A percentile compares a stretch with the other conserved stretches of the same genome.
phyloP scores from a whole-genome alignment of 2,329 filamentous ascomycete genomes.

The Fusarium bulbicola region DNA sequence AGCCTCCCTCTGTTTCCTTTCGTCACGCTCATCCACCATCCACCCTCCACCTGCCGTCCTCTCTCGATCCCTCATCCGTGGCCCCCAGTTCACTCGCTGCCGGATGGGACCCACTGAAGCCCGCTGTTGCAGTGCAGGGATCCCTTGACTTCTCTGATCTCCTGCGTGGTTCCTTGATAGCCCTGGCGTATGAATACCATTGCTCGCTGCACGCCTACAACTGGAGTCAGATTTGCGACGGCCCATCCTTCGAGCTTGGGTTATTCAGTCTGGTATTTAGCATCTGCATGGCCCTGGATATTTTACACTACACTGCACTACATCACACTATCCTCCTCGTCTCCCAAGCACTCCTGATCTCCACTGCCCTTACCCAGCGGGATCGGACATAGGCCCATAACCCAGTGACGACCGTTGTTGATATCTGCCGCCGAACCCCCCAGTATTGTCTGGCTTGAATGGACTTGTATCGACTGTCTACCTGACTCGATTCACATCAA shows the following conservation, averaged over 20 bases:
- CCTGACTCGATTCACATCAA: constrained; percentile 31
- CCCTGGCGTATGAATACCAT: constrained; percentile 32
- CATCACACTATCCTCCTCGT: not conserved
- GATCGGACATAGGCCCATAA: constrained; percentile 19
- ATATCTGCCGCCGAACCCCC: constrained; percentile 31
- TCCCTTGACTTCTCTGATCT: constrained; percentile 39
- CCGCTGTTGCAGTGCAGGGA: constrained; percentile 36
- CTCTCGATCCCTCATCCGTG: constrained; percentile 19
- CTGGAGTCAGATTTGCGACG: constrained; percentile 39
- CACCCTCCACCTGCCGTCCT: constrained; percentile 15
- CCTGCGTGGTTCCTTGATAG: constrained; percentile 39
- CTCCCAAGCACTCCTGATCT: constrained; percentile 17
- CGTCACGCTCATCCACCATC: constrained; percentile 12
- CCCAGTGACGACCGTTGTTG: constrained; percentile 14
- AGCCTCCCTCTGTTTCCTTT: constrained; percentile 18
- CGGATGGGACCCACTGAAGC: constrained; percentile 38
- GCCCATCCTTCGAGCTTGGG: constrained; percentile 12
- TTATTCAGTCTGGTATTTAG: constrained; percentile 27
- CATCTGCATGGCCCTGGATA: constrained; percentile 32
- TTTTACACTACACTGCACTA: constrained; percentile 11
- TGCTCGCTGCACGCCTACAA: constrained; percentile 38
- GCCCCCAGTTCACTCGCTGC: constrained; percentile 28
- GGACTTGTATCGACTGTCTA: constrained; percentile 9
- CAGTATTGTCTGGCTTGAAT: constrained; percentile 10
- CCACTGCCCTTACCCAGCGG: constrained; percentile 34